A percentile compares a stretch with the other conserved stretches of the same genome.
Conservation (phyloP, 352 stramenopile species). For the Phytophthora agathidicida region DNA sequence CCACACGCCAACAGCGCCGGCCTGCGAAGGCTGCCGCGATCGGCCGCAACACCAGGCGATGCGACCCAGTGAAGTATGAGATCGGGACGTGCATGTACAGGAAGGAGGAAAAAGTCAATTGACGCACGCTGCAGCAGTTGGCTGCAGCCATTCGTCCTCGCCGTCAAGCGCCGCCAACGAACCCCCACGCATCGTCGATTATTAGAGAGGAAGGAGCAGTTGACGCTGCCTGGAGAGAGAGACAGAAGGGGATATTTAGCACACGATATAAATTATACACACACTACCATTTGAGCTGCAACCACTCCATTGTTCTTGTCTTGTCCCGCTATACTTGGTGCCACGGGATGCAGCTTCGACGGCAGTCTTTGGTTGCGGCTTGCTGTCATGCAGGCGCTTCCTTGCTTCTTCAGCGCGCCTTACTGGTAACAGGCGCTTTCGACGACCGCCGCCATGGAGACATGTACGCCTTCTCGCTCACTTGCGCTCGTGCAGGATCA, state of each 20-base stretch:
- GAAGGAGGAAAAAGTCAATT: neutral
- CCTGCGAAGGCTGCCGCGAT: too few species aligned
- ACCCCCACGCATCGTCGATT: conserved; percentile 17
- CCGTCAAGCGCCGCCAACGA: neutral
- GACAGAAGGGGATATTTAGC: conserved; percentile 47
- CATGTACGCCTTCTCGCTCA: conserved; percentile 24
- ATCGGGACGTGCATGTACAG: neutral
- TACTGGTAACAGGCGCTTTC: conserved; percentile 17
- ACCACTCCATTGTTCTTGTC: neutral
- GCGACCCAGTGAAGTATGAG: neutral
- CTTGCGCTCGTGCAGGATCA: conserved; percentile 8
- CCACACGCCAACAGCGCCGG: neutral
- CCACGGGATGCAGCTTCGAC: too few species aligned
- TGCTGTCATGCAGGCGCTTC: too few species aligned
- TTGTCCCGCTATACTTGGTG: neutral
- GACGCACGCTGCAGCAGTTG: neutral
- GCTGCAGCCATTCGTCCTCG: neutral
- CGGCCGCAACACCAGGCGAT: neutral
- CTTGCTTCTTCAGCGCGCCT: conserved; percentile 8
- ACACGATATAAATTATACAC: conserved; percentile 46
- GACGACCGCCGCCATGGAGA: conserved; percentile 17
- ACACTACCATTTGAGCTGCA: conserved; percentile 16
- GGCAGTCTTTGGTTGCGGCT: too few species aligned
- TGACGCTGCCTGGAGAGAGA: conserved; percentile 9
- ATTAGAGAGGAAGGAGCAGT: conserved; percentile 17